These are phyloP conservation scores for Venturia oleaginea DNA, from an alignment of 2,329 filamentous ascomycete species.

Conservation along the genomic window DNA sequence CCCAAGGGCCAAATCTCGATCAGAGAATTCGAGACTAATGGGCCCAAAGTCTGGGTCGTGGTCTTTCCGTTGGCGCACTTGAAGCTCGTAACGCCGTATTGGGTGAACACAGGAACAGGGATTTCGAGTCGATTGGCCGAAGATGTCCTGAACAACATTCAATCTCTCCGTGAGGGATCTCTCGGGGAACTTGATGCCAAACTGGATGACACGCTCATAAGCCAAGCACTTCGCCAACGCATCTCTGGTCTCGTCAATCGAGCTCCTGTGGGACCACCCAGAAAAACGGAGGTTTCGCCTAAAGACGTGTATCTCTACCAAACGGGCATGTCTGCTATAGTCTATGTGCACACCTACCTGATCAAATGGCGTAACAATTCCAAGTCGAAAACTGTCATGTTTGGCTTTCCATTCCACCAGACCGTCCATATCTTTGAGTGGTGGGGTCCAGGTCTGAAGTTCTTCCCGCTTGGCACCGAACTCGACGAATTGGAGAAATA, in stretches of 20 bases:
- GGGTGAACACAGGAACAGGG: slow-evolving; percentile 11
- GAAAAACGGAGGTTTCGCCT: slow-evolving; percentile 4
- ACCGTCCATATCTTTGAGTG: slow-evolving; percentile 14
- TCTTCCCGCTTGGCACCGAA: slow-evolving; percentile 12
- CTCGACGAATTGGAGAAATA: slow-evolving; percentile 11
- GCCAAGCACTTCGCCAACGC: slow-evolving; percentile 5
- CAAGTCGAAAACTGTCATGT: slow-evolving; percentile 12
- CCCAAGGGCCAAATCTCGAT: not conserved
- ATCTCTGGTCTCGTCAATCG: slow-evolving; percentile 11
- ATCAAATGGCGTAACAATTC: slow-evolving; percentile 3
- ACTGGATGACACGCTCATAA: not conserved
- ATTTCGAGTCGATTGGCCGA: slow-evolving; percentile 12
- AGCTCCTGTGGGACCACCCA: slow-evolving; percentile 9
- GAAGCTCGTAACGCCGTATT: slow-evolving; percentile 7
- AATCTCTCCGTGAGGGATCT: slow-evolving; percentile 8
- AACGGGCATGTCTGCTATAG: slow-evolving; percentile 14
- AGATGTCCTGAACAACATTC: not conserved
- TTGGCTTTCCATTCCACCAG: slow-evolving; percentile 13
- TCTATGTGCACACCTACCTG: slow-evolving; percentile 7
- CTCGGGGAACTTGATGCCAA: not conserved
- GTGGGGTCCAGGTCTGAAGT: slow-evolving; percentile 11
- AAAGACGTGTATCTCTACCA: slow-evolving; percentile 14
- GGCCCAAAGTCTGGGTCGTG: not conserved
- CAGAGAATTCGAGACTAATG: slow-evolving; percentile 10
- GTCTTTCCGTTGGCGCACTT: slow-evolving; percentile 8